Conservation (phyloP, 1,284 basidiomycete species). For the Malassezia globosa region DNA sequence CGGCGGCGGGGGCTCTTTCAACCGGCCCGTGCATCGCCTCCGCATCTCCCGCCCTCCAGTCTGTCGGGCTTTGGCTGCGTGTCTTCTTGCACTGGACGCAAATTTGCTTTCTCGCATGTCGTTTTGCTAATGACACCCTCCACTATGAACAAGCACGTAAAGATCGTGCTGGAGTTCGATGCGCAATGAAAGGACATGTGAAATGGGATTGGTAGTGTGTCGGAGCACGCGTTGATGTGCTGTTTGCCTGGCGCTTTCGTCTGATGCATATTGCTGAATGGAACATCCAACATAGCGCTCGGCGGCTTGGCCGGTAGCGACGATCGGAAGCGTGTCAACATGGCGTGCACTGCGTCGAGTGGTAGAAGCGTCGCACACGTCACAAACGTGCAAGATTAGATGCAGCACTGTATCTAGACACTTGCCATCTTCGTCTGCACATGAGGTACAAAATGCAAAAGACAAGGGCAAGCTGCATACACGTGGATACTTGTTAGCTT, state of each 20-base stretch:
- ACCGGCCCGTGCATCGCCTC: no score
- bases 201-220: neutral
- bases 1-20: no score
- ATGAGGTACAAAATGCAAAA: neutral
- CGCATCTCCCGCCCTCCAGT: no score
- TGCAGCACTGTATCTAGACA: neutral
- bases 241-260: neutral
- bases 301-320: neutral
- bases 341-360: neutral
- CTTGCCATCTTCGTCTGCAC: slow-evolving; percentile 3
- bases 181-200: neutral
- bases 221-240: neutral
- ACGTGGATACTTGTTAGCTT: no score
- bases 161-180: neutral
- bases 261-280: neutral
- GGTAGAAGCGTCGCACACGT: neutral
- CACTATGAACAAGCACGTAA: no score
- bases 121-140: no score
- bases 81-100: no score
- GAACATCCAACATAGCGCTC: neutral
- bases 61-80: no score
- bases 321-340: neutral
- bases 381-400: neutral
- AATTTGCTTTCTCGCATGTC: no score
- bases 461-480: neutral